phyloP scores from a whole-genome alignment of 2,329 filamentous ascomycete genomes.

The Pestalotiopsis sp. region DNA sequence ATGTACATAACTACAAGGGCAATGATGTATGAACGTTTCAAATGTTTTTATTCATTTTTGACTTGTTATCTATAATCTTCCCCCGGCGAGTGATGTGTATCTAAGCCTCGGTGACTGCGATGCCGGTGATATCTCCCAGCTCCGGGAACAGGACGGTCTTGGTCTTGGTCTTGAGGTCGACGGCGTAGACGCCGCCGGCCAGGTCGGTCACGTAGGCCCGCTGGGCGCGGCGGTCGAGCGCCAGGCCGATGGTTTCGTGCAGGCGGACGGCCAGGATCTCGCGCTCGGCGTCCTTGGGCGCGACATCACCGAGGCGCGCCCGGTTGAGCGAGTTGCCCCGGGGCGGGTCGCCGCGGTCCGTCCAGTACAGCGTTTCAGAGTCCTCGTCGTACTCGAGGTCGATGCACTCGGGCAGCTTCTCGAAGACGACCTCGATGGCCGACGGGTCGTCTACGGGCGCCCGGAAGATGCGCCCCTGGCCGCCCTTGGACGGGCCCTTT shows the following conservation, averaged over 20 bases:
- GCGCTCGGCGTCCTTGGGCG: neutral
- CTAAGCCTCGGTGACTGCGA: neutral
- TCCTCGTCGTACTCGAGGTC: conserved; percentile 57
- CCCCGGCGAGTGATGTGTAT: neutral
- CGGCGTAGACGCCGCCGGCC: conserved; percentile 16
- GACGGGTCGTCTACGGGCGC: conserved; percentile 43
- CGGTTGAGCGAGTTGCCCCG: conserved; percentile 56
- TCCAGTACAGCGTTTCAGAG: conserved; percentile 64
- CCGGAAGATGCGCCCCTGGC: conserved; percentile 53
- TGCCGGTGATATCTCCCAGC: conserved; percentile 16
- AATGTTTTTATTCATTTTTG: neutral
- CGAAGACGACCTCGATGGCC: conserved; percentile 45
- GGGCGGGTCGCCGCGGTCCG: conserved; percentile 60
- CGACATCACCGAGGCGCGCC: conserved; percentile 20
- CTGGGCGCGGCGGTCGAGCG: conserved; percentile 13
- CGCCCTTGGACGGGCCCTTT: conserved; percentile 56
- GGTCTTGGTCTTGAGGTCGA: conserved; percentile 13
- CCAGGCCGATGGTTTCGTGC: conserved; percentile 21
- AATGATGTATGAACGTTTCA: neutral
- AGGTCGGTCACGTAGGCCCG: conserved; percentile 18
- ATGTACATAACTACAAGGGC: neutral
- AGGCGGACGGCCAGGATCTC: conserved; percentile 18
- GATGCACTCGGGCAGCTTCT: conserved; percentile 55
- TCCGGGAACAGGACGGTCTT: conserved; percentile 18
- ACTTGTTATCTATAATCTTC: neutral